A percentile compares a stretch with the other conserved stretches of the same genome.
phyloP scores from a whole-genome alignment of 495 filamentous ascomycete species.

The Penicillium malachiteum region DNA sequence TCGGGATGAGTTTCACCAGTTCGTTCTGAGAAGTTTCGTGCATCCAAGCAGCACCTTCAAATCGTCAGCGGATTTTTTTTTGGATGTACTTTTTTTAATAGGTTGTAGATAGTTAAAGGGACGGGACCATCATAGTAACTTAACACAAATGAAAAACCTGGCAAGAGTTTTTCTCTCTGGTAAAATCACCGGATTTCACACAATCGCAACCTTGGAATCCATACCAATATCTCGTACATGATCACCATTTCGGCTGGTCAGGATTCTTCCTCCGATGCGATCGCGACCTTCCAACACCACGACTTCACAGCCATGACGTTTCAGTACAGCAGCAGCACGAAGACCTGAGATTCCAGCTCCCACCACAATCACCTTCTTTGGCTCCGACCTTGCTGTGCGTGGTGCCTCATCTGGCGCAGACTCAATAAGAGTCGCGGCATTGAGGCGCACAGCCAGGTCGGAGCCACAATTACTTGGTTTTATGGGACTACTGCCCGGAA shows the following conservation, averaged over 20 bases:
- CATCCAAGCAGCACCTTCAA: slow-evolving; percentile 26
- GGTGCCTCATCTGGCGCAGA: slow-evolving; percentile 14
- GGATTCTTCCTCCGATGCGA: slow-evolving; percentile 26
- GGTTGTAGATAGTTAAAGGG: neutral
- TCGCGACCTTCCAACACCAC: slow-evolving; percentile 27
- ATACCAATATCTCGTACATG: slow-evolving; percentile 23
- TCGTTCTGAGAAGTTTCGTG: slow-evolving; percentile 28
- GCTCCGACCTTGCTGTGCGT: slow-evolving; percentile 22
- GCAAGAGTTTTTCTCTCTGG: too few relatives aligned
- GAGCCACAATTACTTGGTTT: slow-evolving; percentile 26
- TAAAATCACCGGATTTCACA: neutral
- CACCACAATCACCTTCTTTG: slow-evolving; percentile 27
- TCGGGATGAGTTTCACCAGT: slow-evolving; percentile 24
- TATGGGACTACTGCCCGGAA: slow-evolving; percentile 13
- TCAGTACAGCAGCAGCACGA: slow-evolving; percentile 19
- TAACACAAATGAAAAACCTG: neutral
- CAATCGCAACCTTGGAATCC: slow-evolving; percentile 1
- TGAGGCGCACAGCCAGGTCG: slow-evolving; percentile 23
- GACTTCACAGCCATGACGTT: slow-evolving; percentile 19
- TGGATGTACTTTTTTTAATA: neutral
- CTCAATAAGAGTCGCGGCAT: slow-evolving; percentile 15
- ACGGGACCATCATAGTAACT: neutral
- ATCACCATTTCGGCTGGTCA: slow-evolving; percentile 20
- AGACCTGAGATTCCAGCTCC: slow-evolving; percentile 26
- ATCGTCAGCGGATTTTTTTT: slow-evolving; percentile 2